phyloP scores from a whole-genome alignment of 1,284 basidiomycete species.

The Erythrobasidium hasegawianum region DNA sequence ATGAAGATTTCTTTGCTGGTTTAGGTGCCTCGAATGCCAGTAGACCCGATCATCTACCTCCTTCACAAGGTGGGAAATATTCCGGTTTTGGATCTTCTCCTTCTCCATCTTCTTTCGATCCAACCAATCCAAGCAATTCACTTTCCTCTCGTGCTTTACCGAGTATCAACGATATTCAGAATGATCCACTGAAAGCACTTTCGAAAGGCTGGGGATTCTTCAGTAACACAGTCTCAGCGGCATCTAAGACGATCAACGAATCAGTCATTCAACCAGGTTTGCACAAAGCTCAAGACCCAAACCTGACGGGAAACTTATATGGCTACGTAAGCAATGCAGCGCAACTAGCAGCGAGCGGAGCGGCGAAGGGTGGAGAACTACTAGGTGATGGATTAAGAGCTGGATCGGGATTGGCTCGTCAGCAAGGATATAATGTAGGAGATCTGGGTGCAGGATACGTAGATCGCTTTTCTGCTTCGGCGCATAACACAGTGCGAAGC shows the following conservation, averaged over 20 bases:
- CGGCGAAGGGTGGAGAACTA: slow-evolving; percentile 59
- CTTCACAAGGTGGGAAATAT: slow-evolving; percentile 79
- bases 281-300: slow-evolving; percentile 69
- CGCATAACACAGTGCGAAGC: slow-evolving; percentile 34
- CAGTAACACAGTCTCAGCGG: slow-evolving; percentile 67
- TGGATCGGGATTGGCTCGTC: slow-evolving; percentile 59
- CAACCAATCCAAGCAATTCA: slow-evolving; percentile 55
- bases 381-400: slow-evolving; percentile 39
- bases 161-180: slow-evolving; percentile 66
- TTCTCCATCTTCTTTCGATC: slow-evolving; percentile 53
- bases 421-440: slow-evolving; percentile 74
- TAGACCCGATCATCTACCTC: slow-evolving; percentile 67
- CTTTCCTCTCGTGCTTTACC: slow-evolving; percentile 69
- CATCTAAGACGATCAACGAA: slow-evolving; percentile 67
- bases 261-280: slow-evolving; percentile 72
- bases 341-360: slow-evolving; percentile 57
- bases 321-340: slow-evolving; percentile 67
- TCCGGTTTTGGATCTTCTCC: slow-evolving; percentile 76
- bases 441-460: slow-evolving; percentile 51
- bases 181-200: slow-evolving; percentile 69
- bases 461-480: slow-evolving; percentile 37
- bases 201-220: slow-evolving; percentile 81
- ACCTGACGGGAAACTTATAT: slow-evolving; percentile 65
- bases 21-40: slow-evolving; percentile 68
- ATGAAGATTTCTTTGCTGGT: slow-evolving; percentile 69